Conservation (phyloP, 192 early-diverging fungal species). For the Lobulomyces angularis region DNA sequence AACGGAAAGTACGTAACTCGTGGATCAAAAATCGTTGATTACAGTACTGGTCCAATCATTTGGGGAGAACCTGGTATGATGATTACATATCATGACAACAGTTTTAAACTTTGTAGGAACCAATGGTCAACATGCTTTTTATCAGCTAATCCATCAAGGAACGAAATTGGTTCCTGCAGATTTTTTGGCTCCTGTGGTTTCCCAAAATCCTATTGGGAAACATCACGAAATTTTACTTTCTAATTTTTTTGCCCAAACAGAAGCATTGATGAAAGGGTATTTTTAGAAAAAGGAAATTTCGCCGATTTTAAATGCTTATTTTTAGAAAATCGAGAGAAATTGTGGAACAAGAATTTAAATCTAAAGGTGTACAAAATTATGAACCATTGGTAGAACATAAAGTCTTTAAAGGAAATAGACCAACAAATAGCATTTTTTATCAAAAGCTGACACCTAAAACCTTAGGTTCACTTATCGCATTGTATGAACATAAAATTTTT, state of each 20-base stretch:
- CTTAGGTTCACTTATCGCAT: slow-evolving; percentile 81
- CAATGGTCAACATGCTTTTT: slow-evolving; percentile 99
- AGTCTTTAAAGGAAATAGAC: slow-evolving; percentile 93
- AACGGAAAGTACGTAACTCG: slow-evolving; percentile 93
- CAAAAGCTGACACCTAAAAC: slow-evolving; percentile 82
- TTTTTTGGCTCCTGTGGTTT: slow-evolving; percentile 88
- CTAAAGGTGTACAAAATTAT: slow-evolving; percentile 13
- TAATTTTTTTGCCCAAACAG: slow-evolving; percentile 98
- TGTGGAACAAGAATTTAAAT: slow-evolving; percentile 38
- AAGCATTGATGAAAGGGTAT: slow-evolving; percentile 95
- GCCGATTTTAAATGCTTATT: slow-evolving; percentile 63
- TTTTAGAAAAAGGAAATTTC: slow-evolving; percentile 59
- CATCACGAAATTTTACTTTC: slow-evolving; percentile 96
- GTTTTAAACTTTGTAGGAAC: no score
- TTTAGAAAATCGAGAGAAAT: slow-evolving; percentile 23
- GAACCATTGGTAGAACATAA: slow-evolving; percentile 76
- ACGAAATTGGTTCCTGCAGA: slow-evolving; percentile 93
- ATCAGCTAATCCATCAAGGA: slow-evolving; percentile 98
- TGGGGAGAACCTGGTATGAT: slow-evolving; percentile 99
- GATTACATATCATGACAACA: no score
- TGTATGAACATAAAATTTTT: slow-evolving; percentile 99
- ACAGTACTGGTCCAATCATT: slow-evolving; percentile 91
- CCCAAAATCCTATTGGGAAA: slow-evolving; percentile 80
- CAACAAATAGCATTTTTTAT: slow-evolving; percentile 93
- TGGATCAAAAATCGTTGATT: slow-evolving; percentile 57